Percentiles rank a stretch among this genome's conserved stretches.
Conservation (phyloP, 495 filamentous ascomycete genomes). For the Penicillium cataractarum region DNA sequence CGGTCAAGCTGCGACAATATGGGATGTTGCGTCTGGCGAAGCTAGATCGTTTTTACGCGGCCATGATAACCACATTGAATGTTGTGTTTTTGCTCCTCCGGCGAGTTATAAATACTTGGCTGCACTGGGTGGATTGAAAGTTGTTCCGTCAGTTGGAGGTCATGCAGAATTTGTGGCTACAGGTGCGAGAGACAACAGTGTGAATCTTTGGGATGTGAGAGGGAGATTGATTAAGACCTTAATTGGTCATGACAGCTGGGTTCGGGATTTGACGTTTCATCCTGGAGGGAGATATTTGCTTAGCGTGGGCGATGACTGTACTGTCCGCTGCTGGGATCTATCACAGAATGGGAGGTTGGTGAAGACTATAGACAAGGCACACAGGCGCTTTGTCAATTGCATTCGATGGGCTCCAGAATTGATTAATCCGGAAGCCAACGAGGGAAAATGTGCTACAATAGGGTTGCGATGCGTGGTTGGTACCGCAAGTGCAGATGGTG, state of each 20-base stretch:
- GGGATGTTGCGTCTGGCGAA: slow-evolving; percentile 70
- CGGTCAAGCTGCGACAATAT: slow-evolving; percentile 76
- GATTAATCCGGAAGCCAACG: slow-evolving; percentile 51
- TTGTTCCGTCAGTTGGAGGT: slow-evolving; percentile 62
- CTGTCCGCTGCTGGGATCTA: slow-evolving; percentile 92
- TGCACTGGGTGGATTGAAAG: slow-evolving; percentile 67
- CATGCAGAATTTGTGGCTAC: slow-evolving; percentile 87
- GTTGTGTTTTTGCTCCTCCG: slow-evolving; percentile 82
- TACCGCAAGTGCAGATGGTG: slow-evolving; percentile 3
- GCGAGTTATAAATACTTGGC: slow-evolving; percentile 74
- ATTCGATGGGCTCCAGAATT: slow-evolving; percentile 77
- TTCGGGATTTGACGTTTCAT: slow-evolving; percentile 82
- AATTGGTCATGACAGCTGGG: slow-evolving; percentile 94
- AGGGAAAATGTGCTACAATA: not conserved
- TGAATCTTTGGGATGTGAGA: slow-evolving; percentile 82
- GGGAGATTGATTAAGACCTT: slow-evolving; percentile 85
- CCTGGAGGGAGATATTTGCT: slow-evolving; percentile 90
- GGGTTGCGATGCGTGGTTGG: slow-evolving; percentile 8
- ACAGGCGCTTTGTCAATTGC: slow-evolving; percentile 82
- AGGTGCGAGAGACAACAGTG: slow-evolving; percentile 84
- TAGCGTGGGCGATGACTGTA: slow-evolving; percentile 82
- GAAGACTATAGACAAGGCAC: slow-evolving; percentile 70
- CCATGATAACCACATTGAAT: slow-evolving; percentile 85
- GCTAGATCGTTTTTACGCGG: slow-evolving; percentile 75
- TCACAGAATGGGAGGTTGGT: slow-evolving; percentile 83